Evolutionary conservation across 179 eudicot genomes (phyloP), one percentile per base, ranked within the genome.

Genomic region (Silene noctiflora): DNA sequence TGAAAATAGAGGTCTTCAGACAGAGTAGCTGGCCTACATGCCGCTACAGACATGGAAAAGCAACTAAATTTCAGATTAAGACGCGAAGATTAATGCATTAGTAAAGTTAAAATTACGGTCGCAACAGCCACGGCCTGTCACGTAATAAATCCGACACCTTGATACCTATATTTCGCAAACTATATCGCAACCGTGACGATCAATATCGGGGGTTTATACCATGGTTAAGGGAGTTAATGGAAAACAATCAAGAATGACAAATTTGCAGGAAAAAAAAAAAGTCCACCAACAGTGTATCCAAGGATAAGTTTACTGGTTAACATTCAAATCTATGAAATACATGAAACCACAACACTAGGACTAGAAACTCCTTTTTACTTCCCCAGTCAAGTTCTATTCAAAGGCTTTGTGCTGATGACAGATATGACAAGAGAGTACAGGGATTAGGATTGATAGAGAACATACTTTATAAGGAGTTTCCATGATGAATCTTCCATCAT

Each of bases 401-500:
- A 22, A 31, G 56, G 48, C 14, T 55, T 31, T 29, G 22, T 3
- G 25, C 48, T 55, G 25, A 56, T 56, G 24, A 31, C 22, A 46
- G 17, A 69, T 27, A 29, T 17, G 75, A 56, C 6, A 27, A 17
- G 25, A 56, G 19, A 10, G 24, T n/a, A 27, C 27, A 25, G 51
- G 58, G 60, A 66, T 20, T 63, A 66, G 21, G 79, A 75, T 31
- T 39, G 59, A 29, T 4, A 59, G 74, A 67, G 39, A 67, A 72
- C 90, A 42, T 86, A 94, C 98, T 78, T 82, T 89, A 86, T 82
- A 88, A 44, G 99, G 97, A 78, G 95, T 85, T 77, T 95, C 99
- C 99, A 95, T 89, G 81, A 95, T 85, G 83, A 89, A 86, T 86
- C 97, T 91, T 74, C 99, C 96, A 80, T 95, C 98, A 55, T 81